Base-by-base conservation (phyloP, 2,329 filamentous ascomycete species). In the Dactylellina parvicollis region DNA sequence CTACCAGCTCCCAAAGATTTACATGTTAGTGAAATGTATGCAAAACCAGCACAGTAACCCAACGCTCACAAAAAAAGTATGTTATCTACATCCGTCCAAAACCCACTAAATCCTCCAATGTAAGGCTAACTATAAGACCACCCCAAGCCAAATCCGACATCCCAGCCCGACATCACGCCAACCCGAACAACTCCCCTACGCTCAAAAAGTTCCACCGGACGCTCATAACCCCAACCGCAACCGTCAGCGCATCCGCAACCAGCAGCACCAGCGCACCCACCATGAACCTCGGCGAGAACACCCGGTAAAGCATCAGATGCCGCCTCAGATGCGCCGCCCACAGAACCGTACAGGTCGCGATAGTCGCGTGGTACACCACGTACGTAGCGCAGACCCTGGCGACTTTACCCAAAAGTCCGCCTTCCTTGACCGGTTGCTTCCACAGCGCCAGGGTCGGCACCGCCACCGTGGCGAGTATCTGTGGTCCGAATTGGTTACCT, bases 271-370 rank as follows among this genome's bases (percentile, higher is more conserved):
- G 82, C 0, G 88, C 89, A 0, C 90, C 92, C 79, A 92, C 86
- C 90, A 99, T 91, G 82, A 94, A 99, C 26, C 94, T 84, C 49
- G 95, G 95, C 81, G 86, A 89, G 79, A 99, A 99, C 44, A 99
- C 92, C 42, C 95, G 86, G 82, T 95, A 99, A 28, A 99, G 85
- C 95, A 99, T 99, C 75, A 99, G 85, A 83, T 99, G 95, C 56
- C 95, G 86, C 60, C 95, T 85, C 78, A 99, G 82, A 82, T 92
- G 89, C 0, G 91, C 93, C 0, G 94, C 92, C 90, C 94, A 97
- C 80, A 90, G 88, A 77, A 95, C 96, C 3, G 93, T 96, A 0
- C 92, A 91, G 20, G 96, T 82, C 26, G 90, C 90, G 79, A 97
- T 86, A 7, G 91, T 89, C 3, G 91, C 91, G 79, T 92, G 95